Evolutionary conservation across 2,329 filamentous ascomycete genomes (phyloP).

Genomic region (Venturia carpophila): DNA sequence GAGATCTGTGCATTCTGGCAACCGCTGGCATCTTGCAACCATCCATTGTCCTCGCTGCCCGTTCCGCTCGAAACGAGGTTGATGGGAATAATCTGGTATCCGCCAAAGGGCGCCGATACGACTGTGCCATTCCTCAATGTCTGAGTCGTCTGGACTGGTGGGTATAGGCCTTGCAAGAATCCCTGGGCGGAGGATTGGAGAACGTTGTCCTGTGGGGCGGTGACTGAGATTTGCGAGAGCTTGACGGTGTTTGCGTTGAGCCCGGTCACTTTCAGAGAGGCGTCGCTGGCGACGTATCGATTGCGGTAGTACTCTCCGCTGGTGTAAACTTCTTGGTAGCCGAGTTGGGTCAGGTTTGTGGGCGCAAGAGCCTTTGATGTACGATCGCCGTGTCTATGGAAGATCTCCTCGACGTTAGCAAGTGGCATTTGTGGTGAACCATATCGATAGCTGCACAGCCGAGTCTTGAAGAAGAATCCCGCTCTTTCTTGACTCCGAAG

Average conservation of each 20-base stretch:
- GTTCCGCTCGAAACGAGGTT: slow-evolving; percentile 51
- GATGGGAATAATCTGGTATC: slow-evolving; percentile 79
- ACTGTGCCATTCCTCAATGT: slow-evolving; percentile 62
- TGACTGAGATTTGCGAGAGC: slow-evolving; percentile 61
- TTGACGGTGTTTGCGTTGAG: slow-evolving; percentile 60
- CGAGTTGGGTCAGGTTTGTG: slow-evolving; percentile 68
- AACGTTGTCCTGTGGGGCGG: slow-evolving; percentile 66
- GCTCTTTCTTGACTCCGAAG: no score
- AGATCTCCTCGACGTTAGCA: slow-evolving; percentile 59
- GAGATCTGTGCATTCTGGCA: slow-evolving; percentile 49
- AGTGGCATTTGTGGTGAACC: no score
- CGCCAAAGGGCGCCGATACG: slow-evolving; percentile 61
- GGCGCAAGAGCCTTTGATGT: slow-evolving; percentile 68
- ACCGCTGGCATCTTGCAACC: slow-evolving; percentile 51
- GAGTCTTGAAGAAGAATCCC: no score
- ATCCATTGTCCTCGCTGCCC: slow-evolving; percentile 36
- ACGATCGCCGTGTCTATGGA: slow-evolving; percentile 83
- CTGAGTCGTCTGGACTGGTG: slow-evolving; percentile 55
- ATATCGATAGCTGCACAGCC: no score
- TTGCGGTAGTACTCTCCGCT: slow-evolving; percentile 68
- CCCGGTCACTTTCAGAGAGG: slow-evolving; percentile 53
- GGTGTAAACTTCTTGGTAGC: slow-evolving; percentile 65
- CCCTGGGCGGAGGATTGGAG: slow-evolving; percentile 71
- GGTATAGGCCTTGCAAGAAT: slow-evolving; percentile 82
- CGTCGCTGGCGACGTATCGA: slow-evolving; percentile 60